Base-by-base conservation (phyloP, 805 yeast species). In the Maudiozyma turicensis region DNA sequence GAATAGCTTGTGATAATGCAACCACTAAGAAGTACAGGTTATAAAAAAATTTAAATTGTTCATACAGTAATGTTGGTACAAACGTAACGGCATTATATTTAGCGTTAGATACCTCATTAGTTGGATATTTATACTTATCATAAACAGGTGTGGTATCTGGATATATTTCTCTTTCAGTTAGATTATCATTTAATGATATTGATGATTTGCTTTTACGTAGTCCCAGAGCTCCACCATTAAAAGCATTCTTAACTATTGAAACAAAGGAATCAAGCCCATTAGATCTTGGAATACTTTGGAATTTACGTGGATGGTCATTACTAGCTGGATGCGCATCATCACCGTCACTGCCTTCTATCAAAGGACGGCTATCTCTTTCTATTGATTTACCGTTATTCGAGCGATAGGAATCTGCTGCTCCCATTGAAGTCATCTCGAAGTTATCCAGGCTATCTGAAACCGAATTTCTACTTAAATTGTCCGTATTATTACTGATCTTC, bases 1-100 rank as follows among this genome's bases (percentile, higher is more conserved):
- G 97, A 26, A 93, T 75, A 2, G 84, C 83, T 68, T 93, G 99
- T 5, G 97, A 89, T 52, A 95, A 74, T 13, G 99, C 98, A 55
- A 95, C 99, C 20, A 95, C 61, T 46, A 95, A 70, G 63, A 93
- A 93, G 67, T 93, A 93, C 44, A 93, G 71, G 67, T 93, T 93
- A 75, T 89, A 93, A 68, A 93, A 93, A 66, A 93, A 91, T 70
- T 90, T 89, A 80, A 93, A 93, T 72, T 93, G 99, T 64, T 91
- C 96, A 66, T 86, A 95, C 32, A 93, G 74, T 48, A 93, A 81
- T 41, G 87, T 74, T 3, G 99, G 99, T 8, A 93, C 68, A 60
- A 93, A 93, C 1, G 95, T 81, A 37, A 88, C 63, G 2, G 93
- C 86, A 58, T 86, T 86, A 68, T 93, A 93, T 67, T 90, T 91